phyloP scores from a whole-genome alignment of 257 asterid species.

The Perilla frutescens region DNA sequence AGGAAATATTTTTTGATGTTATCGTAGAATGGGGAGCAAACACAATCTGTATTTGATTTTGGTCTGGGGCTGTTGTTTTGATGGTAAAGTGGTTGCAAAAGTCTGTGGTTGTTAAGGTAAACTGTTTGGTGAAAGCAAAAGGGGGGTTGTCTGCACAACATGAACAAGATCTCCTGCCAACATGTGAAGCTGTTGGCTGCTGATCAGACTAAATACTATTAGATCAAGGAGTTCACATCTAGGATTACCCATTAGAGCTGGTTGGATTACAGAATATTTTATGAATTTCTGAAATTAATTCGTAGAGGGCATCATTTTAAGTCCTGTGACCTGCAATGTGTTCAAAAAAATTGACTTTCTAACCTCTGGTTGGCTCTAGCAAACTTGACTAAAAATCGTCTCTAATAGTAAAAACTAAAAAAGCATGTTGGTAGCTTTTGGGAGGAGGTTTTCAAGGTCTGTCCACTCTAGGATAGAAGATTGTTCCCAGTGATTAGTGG shows the following conservation, averaged over 20 bases:
- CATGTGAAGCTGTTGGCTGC: constrained; percentile 36
- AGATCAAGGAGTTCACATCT: not conserved
- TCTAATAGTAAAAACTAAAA: not conserved
- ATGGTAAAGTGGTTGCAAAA: constrained; percentile 9
- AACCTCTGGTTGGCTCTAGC: not conserved
- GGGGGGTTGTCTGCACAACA: constrained; percentile 27
- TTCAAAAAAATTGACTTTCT: not conserved
- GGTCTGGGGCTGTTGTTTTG: not conserved
- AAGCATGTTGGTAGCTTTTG: not conserved
- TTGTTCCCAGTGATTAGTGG: not conserved
- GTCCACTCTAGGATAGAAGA: not conserved
- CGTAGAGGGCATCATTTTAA: not conserved
- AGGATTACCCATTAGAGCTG: constrained; percentile 1
- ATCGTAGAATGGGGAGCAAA: constrained; percentile 32
- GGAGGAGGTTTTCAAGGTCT: not conserved
- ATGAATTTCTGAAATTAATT: not conserved
- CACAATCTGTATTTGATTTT: constrained; percentile 36
- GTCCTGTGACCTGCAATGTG: not conserved
- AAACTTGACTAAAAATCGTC: constrained; percentile 2
- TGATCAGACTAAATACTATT: constrained; percentile 18
- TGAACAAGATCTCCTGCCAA: constrained; percentile 19
- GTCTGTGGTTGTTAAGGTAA: constrained; percentile 27
- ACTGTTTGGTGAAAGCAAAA: constrained; percentile 29
- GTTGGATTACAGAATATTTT: not conserved
- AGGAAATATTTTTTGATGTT: constrained; percentile 12